Conservation (phyloP, 257 asterid species). For the Gentiana dahurica region DNA sequence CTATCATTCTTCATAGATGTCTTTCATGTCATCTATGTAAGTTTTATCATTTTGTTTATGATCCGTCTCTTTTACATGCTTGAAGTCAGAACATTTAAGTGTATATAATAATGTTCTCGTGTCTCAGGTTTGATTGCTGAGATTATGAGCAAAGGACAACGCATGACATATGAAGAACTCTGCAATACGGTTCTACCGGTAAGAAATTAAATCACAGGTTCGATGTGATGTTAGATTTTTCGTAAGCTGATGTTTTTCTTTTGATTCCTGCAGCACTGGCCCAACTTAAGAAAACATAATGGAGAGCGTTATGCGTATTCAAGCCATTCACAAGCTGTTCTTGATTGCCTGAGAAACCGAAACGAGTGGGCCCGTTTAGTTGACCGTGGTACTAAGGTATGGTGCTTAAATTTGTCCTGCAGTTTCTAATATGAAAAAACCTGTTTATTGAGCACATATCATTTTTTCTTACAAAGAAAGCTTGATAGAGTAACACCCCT, state of each 20-base stretch:
- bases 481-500: too few species aligned
- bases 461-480: too few species aligned
- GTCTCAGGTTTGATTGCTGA: conserved; percentile 80
- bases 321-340: conserved; percentile 95
- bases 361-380: conserved; percentile 95
- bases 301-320: conserved; percentile 96
- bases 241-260: conserved; percentile 4
- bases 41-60: too few species aligned
- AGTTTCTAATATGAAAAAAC: not conserved
- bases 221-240: conserved; percentile 3
- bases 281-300: conserved; percentile 86
- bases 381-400: conserved; percentile 97
- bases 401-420: conserved; percentile 2
- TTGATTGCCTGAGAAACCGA: conserved; percentile 92
- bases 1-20: too few species aligned
- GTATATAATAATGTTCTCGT: not conserved
- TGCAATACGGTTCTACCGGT: conserved; percentile 89
- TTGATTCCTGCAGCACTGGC: conserved; percentile 60
- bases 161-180: conserved; percentile 82
- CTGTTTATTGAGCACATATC: too few species aligned
- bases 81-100: not conserved
- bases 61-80: too few species aligned
- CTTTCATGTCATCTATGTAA: too few species aligned
- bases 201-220: conserved; percentile 13
- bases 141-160: conserved; percentile 84